Percentiles rank a stretch among this genome's conserved stretches.
These are phyloP conservation scores for Lumnitzera racemosa DNA, from an alignment of 345 rosid species.

Conservation along the genomic window DNA sequence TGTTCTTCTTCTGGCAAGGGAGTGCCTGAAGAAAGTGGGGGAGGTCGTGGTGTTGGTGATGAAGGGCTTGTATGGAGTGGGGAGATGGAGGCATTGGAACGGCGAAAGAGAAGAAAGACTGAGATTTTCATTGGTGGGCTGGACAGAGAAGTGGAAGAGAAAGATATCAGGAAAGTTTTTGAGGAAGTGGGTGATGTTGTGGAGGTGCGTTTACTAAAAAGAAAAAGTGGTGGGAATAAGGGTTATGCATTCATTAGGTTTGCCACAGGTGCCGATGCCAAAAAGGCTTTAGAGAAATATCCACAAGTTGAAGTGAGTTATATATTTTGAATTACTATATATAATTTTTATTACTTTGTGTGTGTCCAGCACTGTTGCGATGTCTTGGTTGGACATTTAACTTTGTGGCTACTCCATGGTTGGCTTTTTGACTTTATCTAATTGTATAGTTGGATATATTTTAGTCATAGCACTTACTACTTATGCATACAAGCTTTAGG, in stretches of 20 bases:
- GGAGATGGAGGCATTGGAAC: slow-evolving; percentile 23
- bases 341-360: too few species aligned
- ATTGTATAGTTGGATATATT: too few species aligned
- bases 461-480: too few species aligned
- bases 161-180: slow-evolving; percentile 22
- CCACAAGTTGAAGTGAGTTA: slow-evolving; percentile 15
- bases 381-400: too few species aligned
- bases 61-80: slow-evolving; percentile 14
- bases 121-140: slow-evolving; percentile 27
- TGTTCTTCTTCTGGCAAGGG: neutral
- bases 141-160: slow-evolving; percentile 15
- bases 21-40: slow-evolving; percentile 6
- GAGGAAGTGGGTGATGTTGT: slow-evolving; percentile 20
- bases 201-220: slow-evolving; percentile 11
- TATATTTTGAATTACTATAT: neutral
- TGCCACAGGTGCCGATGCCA: slow-evolving; percentile 20
- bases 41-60: neutral
- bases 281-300: slow-evolving; percentile 17
- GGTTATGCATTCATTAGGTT: slow-evolving; percentile 22
- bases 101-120: slow-evolving; percentile 18
- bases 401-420: too few species aligned
- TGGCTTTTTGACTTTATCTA: too few species aligned
- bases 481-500: too few species aligned
- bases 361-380: too few species aligned
- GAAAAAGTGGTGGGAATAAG: slow-evolving; percentile 15